These are phyloP conservation scores for Dryas alaskensis DNA, from an alignment of 306 rosid genomes.

Conservation along the genomic window DNA sequence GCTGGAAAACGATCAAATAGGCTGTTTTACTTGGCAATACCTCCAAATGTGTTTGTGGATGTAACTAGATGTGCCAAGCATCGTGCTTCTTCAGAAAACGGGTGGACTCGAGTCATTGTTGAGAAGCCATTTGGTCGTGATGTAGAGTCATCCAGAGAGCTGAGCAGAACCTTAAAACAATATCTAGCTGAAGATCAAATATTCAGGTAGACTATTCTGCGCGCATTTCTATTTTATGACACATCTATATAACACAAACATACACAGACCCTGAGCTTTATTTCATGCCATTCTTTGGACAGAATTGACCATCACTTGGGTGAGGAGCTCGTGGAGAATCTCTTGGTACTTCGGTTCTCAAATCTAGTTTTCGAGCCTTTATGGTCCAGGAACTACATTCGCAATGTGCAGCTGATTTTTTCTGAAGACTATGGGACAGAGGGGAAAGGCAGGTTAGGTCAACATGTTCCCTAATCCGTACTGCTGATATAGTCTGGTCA, in stretches of 20 bases:
- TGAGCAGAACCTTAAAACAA: slow-evolving; percentile 69
- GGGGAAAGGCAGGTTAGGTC: slow-evolving; percentile 90
- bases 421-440: slow-evolving; percentile 98
- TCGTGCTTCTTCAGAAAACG: slow-evolving; percentile 70
- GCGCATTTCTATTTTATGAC: slow-evolving; percentile 4
- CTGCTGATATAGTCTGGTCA: not conserved
- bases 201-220: slow-evolving; percentile 56
- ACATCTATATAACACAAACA: not conserved
- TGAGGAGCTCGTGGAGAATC: slow-evolving; percentile 96
- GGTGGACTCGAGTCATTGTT: slow-evolving; percentile 96
- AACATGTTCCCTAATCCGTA: not conserved
- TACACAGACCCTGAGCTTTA: no score
- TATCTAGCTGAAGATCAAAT: slow-evolving; percentile 89
- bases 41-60: slow-evolving; percentile 89
- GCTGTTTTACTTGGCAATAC: slow-evolving; percentile 83
- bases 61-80: slow-evolving; percentile 77
- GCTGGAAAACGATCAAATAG: slow-evolving; percentile 69
- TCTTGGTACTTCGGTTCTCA: slow-evolving; percentile 94
- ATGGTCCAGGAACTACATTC: slow-evolving; percentile 86
- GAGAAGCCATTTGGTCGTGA: slow-evolving; percentile 98
- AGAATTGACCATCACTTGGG: slow-evolving; percentile 99
- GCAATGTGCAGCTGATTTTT: slow-evolving; percentile 90
- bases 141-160: slow-evolving; percentile 74
- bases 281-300: slow-evolving; percentile 4
- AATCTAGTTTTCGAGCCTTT: slow-evolving; percentile 94